A percentile compares a stretch with the other conserved stretches of the same genome.
Evolutionary conservation across 768 basidiomycete species (phyloP).

Genomic region (Lactarius evosmus): DNA sequence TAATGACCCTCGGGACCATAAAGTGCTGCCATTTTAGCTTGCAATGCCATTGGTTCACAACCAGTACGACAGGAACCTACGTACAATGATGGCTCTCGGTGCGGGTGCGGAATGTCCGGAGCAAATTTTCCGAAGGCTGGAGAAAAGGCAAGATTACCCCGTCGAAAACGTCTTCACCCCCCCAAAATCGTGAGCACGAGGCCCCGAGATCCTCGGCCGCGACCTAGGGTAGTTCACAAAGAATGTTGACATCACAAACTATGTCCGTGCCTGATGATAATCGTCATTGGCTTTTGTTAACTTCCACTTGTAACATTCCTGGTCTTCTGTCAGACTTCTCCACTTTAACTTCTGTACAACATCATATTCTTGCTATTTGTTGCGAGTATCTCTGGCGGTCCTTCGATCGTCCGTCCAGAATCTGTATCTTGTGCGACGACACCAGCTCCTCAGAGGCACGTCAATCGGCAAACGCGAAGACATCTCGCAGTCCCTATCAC

Average conservation of each 20-base stretch:
- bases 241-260: background rate
- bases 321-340: background rate
- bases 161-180: background rate
- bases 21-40: background rate
- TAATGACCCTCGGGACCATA: background rate
- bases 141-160: background rate
- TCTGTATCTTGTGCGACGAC: background rate
- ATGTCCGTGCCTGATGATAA: background rate
- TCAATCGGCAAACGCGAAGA: background rate
- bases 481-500: background rate
- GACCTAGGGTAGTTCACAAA: background rate
- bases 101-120: background rate
- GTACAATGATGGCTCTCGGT: background rate
- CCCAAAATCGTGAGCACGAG: background rate
- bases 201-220: conserved; percentile 4
- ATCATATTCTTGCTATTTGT: background rate
- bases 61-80: background rate
- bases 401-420: background rate
- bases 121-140: background rate
- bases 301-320: background rate
- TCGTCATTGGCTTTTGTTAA: background rate
- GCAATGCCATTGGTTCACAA: background rate
- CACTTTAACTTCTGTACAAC: background rate
- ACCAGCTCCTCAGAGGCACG: background rate
- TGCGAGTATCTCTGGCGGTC: background rate